Evolutionary conservation across 2,329 filamentous ascomycete genomes (phyloP), one percentile per base, ranked within the genome.

Genomic region (Lecanicillium sp.): DNA sequence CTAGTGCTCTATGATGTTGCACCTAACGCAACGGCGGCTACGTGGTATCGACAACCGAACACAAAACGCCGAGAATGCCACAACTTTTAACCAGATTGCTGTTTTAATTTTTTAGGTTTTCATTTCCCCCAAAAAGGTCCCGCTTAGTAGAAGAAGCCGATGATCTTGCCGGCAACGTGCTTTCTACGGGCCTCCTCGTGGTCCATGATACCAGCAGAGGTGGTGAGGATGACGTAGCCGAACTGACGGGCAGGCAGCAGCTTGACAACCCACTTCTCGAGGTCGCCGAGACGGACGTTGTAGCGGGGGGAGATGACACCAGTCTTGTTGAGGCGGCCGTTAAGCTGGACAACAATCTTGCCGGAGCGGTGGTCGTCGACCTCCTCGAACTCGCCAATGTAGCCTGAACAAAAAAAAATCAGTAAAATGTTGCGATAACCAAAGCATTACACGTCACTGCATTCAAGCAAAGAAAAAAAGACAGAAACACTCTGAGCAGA

Each of bases 231-330:
- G 64, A 98, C 87, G 76, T 88, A 96, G 64, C 92, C 92, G 79
- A 98, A 98, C 75, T 98, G 92, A 96, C 92, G 92, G 54, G 92
- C 89, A 55, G 92, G 92, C 51, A 98, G 81, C 64, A 98, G 85
- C 82, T 94, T 94, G 74, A 94, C 87, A 60, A 97, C 88, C 92
- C 92, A 98, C 80, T 97, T 96, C 87, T 98, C 92, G 65, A 98
- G 80, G 60, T 98, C 92, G 61, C 78, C 74, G 62, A 98, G 88
- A 69, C 90, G 88, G 71, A 98, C 86, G 81, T 97, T 97, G 87
- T 95, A 98, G 69, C 92, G 87, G 67, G 92, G 92, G 53, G 84
- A 92, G 81, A 98, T 98, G 75, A 96, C 90, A 79, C 90, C 92
- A 52, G 86, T 92, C 84, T 97, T 96, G 86, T 96, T 96, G 70